Evolutionary conservation across 148 eudicot species (phyloP).

Genomic region (Suaeda aralocaspica): DNA sequence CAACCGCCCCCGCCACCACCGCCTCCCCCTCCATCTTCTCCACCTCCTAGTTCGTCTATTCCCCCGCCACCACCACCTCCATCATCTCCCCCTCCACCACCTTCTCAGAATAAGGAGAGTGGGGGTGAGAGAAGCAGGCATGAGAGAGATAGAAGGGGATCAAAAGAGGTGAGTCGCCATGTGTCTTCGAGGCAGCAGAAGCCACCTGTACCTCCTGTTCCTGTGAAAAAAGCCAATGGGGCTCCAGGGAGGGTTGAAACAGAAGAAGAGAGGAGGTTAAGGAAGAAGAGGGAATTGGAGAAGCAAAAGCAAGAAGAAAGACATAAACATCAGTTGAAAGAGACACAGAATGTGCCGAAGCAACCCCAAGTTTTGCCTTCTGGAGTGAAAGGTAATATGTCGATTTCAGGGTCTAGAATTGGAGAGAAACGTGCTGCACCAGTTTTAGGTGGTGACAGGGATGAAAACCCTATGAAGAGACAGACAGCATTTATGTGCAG

Average conservation of each 20-base stretch:
- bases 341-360: constrained; percentile 60
- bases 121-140: constrained; percentile 38
- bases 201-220: constrained; percentile 50
- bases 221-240: constrained; percentile 47
- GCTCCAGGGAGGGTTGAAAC: constrained; percentile 65
- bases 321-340: constrained; percentile 68
- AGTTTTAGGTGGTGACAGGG: constrained; percentile 66
- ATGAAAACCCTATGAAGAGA: constrained; percentile 89
- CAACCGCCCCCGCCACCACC: constrained; percentile 71
- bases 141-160: constrained; percentile 40
- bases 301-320: constrained; percentile 77
- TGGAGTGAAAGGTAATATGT: constrained; percentile 62
- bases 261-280: constrained; percentile 82
- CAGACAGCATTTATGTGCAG: constrained; percentile 94
- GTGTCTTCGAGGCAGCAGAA: constrained; percentile 48
- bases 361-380: constrained; percentile 57
- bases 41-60: constrained; percentile 51
- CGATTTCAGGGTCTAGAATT: constrained; percentile 73
- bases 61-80: constrained; percentile 86
- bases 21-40: constrained; percentile 53
- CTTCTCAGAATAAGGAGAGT: constrained; percentile 43
- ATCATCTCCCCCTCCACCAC: constrained; percentile 48
- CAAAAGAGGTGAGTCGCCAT: constrained; percentile 40
- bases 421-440: constrained; percentile 75
- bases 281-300: constrained; percentile 81